Evolutionary conservation across 2,329 filamentous ascomycete genomes (phyloP).

Genomic region (Alternaria incomplexa): DNA sequence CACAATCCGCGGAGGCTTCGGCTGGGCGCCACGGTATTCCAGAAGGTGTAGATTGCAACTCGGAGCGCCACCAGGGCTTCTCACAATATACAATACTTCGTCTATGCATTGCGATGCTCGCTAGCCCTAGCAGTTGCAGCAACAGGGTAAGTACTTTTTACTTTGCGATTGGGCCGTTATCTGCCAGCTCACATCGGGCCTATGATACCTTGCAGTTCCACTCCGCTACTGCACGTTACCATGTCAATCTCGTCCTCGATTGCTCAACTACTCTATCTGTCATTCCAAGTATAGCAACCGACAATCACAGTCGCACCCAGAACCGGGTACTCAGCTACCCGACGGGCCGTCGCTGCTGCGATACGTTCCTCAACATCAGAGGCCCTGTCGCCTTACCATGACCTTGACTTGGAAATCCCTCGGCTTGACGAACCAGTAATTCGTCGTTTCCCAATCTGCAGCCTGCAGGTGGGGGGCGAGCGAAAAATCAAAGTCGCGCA

Average conservation of each 20-base stretch:
- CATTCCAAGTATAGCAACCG: not conserved
- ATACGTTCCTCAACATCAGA: not conserved
- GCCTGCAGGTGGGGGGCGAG: conserved; percentile 9
- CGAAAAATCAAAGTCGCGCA: conserved; percentile 22
- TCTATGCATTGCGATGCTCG: not conserved
- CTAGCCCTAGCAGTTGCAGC: not conserved
- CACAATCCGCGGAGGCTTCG: not conserved
- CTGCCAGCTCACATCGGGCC: not conserved
- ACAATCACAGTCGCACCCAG: not conserved
- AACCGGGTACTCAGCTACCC: not conserved
- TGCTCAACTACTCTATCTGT: not conserved
- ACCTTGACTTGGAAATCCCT: conserved; percentile 11
- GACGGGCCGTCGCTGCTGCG: not conserved
- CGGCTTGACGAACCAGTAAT: conserved; percentile 23
- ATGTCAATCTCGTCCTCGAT: not conserved
- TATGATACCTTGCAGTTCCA: not conserved
- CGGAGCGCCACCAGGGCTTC: not conserved
- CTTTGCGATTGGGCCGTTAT: not conserved
- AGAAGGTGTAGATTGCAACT: not conserved
- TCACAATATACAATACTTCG: not conserved
- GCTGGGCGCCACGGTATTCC: not conserved
- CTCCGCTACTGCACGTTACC: not conserved
- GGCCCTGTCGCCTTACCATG: not conserved
- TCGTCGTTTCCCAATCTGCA: conserved; percentile 14
- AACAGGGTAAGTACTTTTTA: not conserved